Base-by-base conservation (phyloP, 164 flowering plant species). In the Magnolia kwangsiensis region DNA sequence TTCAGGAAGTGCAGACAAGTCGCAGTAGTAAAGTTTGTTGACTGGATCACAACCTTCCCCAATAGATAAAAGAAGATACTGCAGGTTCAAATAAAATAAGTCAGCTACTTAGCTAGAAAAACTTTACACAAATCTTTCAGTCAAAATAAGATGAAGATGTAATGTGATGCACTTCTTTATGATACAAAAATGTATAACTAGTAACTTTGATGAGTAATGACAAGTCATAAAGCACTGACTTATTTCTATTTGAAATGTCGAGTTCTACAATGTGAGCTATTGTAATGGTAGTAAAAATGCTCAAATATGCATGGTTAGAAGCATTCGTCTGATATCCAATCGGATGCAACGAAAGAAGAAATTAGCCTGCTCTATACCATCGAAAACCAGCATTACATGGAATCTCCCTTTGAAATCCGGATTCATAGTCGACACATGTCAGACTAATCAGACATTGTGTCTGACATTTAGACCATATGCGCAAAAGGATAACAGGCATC, bases 21-120 rank as follows among this genome's bases (percentile, higher is more conserved):
- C 95, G 81, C 90, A 91, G 83, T 96, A 92, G 85, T 94, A 94
- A 50, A 96, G 69, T 79, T 94, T 96, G 85, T 96, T 96, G 77
- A 89, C 96, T 4, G 93, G 90, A 67, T 92, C 99, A 80, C 95
- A 90, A 76, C 87, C 78, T 85, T 94, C 96, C 0, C 0, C 29
- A 72, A 86, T 94, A 78, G 76, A 37, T 37, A 94, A 80, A 78
- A 96, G 87, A 76, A 89, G 83, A 86, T 90, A 91, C 99, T 96
- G 97, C 83, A 88, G 1, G 76, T 8, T 1, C 10, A 50, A 72
- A 51, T 18, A 55, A 51, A 67, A 63, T 18, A 7, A 29, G 50
- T 68, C 71, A 68, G 71, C 14, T 65, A 59, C 45, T 37, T 5
- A 37, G 45, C 45, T 4, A 59, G 29, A 16, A 21, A 24, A 16